Conservation (phyloP, 1,284 basidiomycete species). For the Mycosarcoma mackinlayi region DNA sequence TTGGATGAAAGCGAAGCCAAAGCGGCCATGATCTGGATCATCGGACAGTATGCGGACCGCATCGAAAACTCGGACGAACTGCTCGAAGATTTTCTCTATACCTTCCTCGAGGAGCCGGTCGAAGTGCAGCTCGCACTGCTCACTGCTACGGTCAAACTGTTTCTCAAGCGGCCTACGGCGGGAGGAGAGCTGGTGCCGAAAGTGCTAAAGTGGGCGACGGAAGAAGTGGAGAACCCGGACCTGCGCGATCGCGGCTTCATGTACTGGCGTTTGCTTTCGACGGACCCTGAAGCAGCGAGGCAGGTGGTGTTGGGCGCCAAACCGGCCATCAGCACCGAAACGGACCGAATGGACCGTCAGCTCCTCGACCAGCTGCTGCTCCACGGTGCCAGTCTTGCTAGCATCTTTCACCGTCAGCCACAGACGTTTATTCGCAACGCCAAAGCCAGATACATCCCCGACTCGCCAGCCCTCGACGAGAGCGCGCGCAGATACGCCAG, state of each 20-base stretch:
- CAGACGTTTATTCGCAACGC: slow-evolving; percentile 60
- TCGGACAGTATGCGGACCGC: slow-evolving; percentile 94
- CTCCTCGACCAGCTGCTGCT: slow-evolving; percentile 65
- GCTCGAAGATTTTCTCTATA: slow-evolving; percentile 88
- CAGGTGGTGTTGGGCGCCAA: slow-evolving; percentile 92
- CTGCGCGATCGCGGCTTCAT: slow-evolving; percentile 96
- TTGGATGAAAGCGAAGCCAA: slow-evolving; percentile 97
- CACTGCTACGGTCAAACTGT: slow-evolving; percentile 95
- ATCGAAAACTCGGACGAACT: slow-evolving; percentile 97
- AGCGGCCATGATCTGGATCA: slow-evolving; percentile 96
- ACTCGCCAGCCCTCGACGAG: slow-evolving; percentile 58
- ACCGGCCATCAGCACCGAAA: slow-evolving; percentile 96
- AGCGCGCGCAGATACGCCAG: slow-evolving; percentile 52
- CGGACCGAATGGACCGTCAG: slow-evolving; percentile 82
- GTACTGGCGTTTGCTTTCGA: slow-evolving; percentile 97
- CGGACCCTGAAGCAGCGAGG: slow-evolving; percentile 85
- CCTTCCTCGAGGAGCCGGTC: slow-evolving; percentile 90
- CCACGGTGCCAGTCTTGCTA: slow-evolving; percentile 59
- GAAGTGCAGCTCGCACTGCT: slow-evolving; percentile 95
- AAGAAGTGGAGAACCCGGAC: slow-evolving; percentile 97
- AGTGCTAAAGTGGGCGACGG: slow-evolving; percentile 95
- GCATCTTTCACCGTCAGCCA: slow-evolving; percentile 63
- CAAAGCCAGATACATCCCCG: slow-evolving; percentile 59
- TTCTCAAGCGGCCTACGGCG: slow-evolving; percentile 91
- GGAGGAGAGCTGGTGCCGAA: slow-evolving; percentile 92